Conservation (phyloP, 2,329 filamentous ascomycete genomes). For the Hypoxylon sp. region DNA sequence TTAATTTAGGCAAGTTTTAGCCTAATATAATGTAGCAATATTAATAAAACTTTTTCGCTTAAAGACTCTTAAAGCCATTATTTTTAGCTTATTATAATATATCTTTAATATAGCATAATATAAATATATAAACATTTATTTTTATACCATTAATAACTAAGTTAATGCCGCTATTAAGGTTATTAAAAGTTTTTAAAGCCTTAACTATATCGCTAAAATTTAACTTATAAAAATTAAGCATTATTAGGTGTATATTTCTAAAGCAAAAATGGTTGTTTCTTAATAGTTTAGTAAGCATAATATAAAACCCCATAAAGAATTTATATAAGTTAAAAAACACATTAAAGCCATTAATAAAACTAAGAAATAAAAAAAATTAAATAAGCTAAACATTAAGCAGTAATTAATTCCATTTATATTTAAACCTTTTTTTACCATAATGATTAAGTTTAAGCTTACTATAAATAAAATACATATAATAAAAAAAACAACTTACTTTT, state of each 20-base stretch:
- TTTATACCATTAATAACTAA: slow-evolving; percentile 3
- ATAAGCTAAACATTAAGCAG: background rate
- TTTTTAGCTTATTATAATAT: slow-evolving; percentile 7
- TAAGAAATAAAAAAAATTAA: background rate
- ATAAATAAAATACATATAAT: slow-evolving; percentile 1
- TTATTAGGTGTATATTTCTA: slow-evolving; percentile 4
- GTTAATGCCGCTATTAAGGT: no score
- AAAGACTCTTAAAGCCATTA: slow-evolving; percentile 2
- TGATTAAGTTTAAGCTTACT: background rate
- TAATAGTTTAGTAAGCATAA: background rate
- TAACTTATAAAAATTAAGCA: no score
- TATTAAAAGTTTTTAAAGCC: no score
- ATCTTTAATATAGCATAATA: background rate
- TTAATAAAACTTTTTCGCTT: background rate
- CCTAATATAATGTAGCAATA: slow-evolving; percentile 8
- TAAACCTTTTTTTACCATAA: slow-evolving; percentile 8
- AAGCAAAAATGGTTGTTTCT: background rate
- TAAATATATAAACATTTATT: background rate
- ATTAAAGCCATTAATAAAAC: slow-evolving; percentile 6
- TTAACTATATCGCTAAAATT: no score
- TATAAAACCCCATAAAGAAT: slow-evolving; percentile 9
- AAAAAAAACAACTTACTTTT: background rate
- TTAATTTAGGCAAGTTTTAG: background rate
- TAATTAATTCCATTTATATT: slow-evolving; percentile 1
- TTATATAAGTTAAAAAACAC: slow-evolving; percentile 9